Evolutionary conservation across 768 basidiomycete genomes (phyloP).

Genomic region (Neoboletus brunneissimus): DNA sequence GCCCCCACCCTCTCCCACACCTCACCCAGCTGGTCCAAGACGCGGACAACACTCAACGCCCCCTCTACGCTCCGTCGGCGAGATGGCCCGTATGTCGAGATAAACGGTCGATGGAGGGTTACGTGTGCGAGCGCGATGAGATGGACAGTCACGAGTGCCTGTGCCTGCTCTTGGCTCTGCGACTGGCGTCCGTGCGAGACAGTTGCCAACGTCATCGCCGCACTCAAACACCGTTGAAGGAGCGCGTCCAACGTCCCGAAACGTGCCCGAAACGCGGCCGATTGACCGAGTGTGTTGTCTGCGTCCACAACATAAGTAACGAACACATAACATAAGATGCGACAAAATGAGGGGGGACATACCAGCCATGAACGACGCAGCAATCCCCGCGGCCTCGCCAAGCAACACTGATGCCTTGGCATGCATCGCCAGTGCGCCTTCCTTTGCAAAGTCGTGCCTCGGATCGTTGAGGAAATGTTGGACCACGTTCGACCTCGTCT

Average conservation of each 20-base stretch:
- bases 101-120: constrained; percentile 23
- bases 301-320: neutral
- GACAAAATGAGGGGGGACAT: neutral
- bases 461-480: constrained; percentile 18
- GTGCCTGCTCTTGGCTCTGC: neutral
- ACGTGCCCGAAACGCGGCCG: constrained; percentile 40
- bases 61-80: constrained; percentile 15
- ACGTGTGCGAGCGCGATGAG: constrained; percentile 26
- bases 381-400: constrained; percentile 31
- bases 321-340: neutral
- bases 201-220: constrained; percentile 7
- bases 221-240: constrained; percentile 33
- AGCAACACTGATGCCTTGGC: constrained; percentile 36
- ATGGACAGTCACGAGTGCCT: constrained; percentile 17
- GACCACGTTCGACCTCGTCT: constrained; percentile 13
- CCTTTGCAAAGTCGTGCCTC: constrained; percentile 8
- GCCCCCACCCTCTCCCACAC: neutral
- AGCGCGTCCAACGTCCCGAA: constrained; percentile 47
- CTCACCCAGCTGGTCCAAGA: constrained; percentile 14
- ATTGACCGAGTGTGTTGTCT: constrained; percentile 45
- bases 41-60: constrained; percentile 12
- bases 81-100: constrained; percentile 11
- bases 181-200: neutral
- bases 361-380: constrained; percentile 31
- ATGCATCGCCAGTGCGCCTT: constrained; percentile 11